A percentile compares a stretch with the other conserved stretches of the same genome.
Conservation (phyloP, 1,139 yeast genomes). For the Arxiozyma heterogenica region DNA sequence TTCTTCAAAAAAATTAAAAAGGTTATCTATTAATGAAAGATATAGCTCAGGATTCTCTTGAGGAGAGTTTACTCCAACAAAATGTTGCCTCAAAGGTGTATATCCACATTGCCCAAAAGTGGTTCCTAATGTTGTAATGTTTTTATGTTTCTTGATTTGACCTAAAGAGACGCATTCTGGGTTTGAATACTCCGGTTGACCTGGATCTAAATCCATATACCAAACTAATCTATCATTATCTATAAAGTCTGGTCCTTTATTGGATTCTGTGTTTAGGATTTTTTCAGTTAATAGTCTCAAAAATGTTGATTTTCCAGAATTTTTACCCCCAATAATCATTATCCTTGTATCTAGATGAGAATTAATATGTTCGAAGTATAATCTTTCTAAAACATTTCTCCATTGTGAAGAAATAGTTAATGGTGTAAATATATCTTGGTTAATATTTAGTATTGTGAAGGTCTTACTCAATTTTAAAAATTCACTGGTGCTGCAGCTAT, state of each 20-base stretch:
- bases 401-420: conserved; percentile 20
- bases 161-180: conserved; percentile 47
- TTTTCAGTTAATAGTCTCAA: conserved; percentile 47
- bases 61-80: conserved; percentile 67
- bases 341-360: conserved; percentile 29
- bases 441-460: conserved; percentile 22
- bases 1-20: conserved; percentile 34
- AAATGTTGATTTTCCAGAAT: conserved; percentile 78
- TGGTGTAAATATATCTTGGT: conserved; percentile 24
- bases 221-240: conserved; percentile 25
- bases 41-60: conserved; percentile 59
- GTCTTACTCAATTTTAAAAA: not conserved
- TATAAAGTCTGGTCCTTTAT: conserved; percentile 8
- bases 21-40: conserved; percentile 36
- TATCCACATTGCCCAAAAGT: conserved; percentile 20
- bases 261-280: conserved; percentile 17
- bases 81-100: conserved; percentile 34
- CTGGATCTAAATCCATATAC: conserved; percentile 79
- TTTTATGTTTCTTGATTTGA: conserved; percentile 11
- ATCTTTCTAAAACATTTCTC: conserved; percentile 15
- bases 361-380: conserved; percentile 14
- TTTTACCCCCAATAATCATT: conserved; percentile 55
- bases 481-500: not conserved
- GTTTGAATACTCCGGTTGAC: conserved; percentile 71
- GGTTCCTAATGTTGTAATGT: conserved; percentile 16